Percentiles rank a stretch among this genome's conserved stretches.
phyloP scores from a whole-genome alignment of 2,329 filamentous ascomycete genomes.

The Neofusicoccum umdonicola region DNA sequence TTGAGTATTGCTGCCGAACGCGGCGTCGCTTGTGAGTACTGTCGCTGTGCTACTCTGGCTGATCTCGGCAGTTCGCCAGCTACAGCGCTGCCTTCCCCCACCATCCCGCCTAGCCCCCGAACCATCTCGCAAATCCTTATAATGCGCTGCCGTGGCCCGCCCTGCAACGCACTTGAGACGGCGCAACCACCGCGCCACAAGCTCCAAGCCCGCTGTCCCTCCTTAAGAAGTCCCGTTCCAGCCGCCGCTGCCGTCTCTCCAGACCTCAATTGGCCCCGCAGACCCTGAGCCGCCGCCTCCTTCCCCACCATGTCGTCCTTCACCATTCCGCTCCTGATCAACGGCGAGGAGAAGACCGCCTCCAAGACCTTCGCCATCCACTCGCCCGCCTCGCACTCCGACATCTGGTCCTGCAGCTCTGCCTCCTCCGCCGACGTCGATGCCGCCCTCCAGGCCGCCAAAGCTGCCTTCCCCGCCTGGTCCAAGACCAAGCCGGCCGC shows the following conservation, averaged over 20 bases:
- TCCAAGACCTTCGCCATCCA: conserved; percentile 55
- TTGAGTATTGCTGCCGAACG: no score
- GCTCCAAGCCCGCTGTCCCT: no score
- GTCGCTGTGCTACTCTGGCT: not conserved
- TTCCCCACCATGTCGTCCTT: conserved; percentile 20
- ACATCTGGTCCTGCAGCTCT: conserved; percentile 55
- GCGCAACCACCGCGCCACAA: not conserved
- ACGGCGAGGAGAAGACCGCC: conserved; percentile 49
- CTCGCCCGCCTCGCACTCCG: conserved; percentile 54
- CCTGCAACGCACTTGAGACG: not conserved
- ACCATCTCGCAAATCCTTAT: not conserved
- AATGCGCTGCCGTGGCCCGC: not conserved
- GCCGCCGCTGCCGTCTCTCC: not conserved
- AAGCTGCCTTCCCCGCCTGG: conserved; percentile 70
- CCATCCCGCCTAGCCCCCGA: not conserved
- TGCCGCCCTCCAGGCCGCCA: conserved; percentile 59
- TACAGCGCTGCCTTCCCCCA: not conserved
- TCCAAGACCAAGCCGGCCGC: conserved; percentile 57
- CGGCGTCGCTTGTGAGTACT: not conserved
- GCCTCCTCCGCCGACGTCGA: conserved; percentile 56
- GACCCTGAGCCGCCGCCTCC: not conserved
- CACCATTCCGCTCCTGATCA: conserved; percentile 48
- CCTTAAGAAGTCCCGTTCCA: not conserved
- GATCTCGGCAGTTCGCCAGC: conserved; percentile 6
- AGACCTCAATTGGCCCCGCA: not conserved